Evolutionary conservation across 768 basidiomycete genomes (phyloP), one percentile per base, ranked within the genome.

Genomic region (Mycena haematopus): DNA sequence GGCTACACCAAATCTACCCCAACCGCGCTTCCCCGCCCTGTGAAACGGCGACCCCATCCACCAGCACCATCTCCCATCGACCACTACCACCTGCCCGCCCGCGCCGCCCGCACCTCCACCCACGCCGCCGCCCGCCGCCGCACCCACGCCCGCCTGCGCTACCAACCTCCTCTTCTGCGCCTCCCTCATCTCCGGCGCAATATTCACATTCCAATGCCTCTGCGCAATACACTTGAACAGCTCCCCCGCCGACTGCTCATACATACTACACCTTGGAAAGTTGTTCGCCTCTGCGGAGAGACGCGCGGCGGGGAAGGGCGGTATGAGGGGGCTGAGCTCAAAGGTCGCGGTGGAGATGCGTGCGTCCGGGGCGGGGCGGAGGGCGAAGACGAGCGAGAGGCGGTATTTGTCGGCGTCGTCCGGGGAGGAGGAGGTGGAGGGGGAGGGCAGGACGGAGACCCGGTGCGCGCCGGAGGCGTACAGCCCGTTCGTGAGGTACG

Each of bases 331-430:
- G 27, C 58, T 60, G 22, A 8, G 1, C 25, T 22, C 62, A 31
- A 67, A 67, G 0, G 14, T 1, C 1, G 27, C 46, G 6, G 66
- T 67, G n/a, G 38, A 6, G 36, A 67, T 61, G 22, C 8, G 58
- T 3, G 66, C 58, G 19, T 6, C 10, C 0, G 54, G 50, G 7
- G 62, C 50, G 14, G 66, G 66, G 13, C 66, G 66, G 17, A 67
- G 62, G 8, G 66, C 66, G 19, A 67, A 67, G 27, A 67, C 66
- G 45, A 67, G 35, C 17, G 62, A 63, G 55, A 57, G 60, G 52
- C 66, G 66, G 50, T 55, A 54, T 6, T 11, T 6, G 47, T 60
- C 62, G 36, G 38, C 2, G n/a, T 38, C 36, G 1, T 38, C 14
- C 36, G 40, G 40, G 6, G 17, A 5, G 19, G 44, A 45, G 22